Evolutionary conservation across 176 grass and related monocot species (phyloP), one percentile per base, ranked within the genome.

Genomic region (Microstegium vimineum): DNA sequence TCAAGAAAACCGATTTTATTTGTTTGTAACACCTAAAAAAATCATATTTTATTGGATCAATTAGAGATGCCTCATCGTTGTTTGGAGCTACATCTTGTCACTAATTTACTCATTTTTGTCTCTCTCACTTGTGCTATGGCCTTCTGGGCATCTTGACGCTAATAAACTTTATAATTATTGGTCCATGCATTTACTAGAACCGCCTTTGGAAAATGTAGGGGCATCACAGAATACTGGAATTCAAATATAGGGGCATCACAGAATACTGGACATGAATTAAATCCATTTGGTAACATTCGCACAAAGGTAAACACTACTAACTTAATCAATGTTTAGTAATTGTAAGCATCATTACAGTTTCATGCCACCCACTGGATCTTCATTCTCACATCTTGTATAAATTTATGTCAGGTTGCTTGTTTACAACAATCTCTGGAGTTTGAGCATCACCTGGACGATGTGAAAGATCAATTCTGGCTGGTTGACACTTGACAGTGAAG

Each of bases 321-420:
- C 47, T 63, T 10, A 71, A 86, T 30, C 31, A 76, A 36, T 13
- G 27, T 11, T n/a, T 72, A 25, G 28, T 78, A 34, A 23, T 57
- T 74, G 40, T 32, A 60, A 66, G 27, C 43, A n/a, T 57, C 22
- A 5, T 7, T 35, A 66, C 46, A 78, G n/a, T 28, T 36, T 60
- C 18, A 67, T 64, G 32, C 14, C 38, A 2, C 51, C 23, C 0
- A 3, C 32, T 36, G 33, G 14, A 22, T 7, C 2, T 71, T 25
- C 1, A 0, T 36, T 11, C 3, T 79, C 23, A 30, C 5, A 49
- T 10, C 66, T 37, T 11, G 7, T 34, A 15, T 64, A 37, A 79
- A 20, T 90, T 73, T 22, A 38, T 69, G 43, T 45, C 68, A 89
- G 65, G 78, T 78, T 89, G 40, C 71, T 85, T 91, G 41, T 91